phyloP scores from a whole-genome alignment of 2,329 filamentous ascomycete genomes.

The Calonectria ilicicola region DNA sequence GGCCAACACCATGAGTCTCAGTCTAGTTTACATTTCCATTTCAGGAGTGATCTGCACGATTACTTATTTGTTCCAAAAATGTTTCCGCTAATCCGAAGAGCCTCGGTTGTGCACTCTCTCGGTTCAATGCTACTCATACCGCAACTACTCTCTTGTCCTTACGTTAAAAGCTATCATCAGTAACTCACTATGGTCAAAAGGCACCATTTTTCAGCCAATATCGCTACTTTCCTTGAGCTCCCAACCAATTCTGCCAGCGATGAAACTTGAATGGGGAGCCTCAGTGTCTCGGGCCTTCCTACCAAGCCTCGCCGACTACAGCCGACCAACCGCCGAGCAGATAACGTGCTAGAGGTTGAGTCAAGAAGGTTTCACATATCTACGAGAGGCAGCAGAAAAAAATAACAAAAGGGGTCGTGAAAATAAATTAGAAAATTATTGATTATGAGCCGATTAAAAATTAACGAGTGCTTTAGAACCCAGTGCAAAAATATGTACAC shows the following conservation, averaged over 20 bases:
- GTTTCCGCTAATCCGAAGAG: no score
- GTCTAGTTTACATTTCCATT: no score
- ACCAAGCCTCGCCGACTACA: neutral
- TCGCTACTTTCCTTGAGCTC: neutral
- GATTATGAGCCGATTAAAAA: neutral
- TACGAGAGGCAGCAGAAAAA: no score
- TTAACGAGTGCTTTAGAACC: neutral
- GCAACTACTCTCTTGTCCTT: neutral
- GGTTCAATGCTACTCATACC: no score
- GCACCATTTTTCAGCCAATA: neutral
- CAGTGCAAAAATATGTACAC: neutral
- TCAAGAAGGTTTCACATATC: neutral
- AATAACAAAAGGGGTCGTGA: no score
- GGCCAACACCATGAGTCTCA: no score
- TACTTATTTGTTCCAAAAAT: no score
- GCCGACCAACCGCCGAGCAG: neutral
- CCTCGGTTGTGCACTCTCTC: no score
- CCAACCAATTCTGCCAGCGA: neutral
- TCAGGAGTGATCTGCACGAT: no score
- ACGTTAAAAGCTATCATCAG: no score
- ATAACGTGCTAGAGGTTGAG: neutral
- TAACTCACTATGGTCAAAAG: no score
- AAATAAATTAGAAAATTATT: no score
- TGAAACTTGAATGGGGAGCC: neutral
- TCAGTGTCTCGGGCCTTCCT: conserved; percentile 1